Evolutionary conservation across 148 eudicot genomes (phyloP).

Genomic region (Oxyria digyna): DNA sequence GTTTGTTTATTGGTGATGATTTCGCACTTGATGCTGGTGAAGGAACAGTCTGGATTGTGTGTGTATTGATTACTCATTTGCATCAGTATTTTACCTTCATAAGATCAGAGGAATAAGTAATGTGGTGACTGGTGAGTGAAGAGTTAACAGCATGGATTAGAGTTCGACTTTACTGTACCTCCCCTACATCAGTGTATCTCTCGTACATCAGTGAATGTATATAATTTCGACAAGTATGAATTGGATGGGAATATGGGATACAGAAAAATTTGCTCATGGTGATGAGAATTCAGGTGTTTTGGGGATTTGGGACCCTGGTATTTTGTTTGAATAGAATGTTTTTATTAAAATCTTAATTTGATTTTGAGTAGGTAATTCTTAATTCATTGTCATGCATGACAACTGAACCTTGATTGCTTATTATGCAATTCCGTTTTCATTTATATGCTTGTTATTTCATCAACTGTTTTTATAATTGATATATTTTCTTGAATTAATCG

Average conservation of each 20-base stretch:
- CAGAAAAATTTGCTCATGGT: background rate
- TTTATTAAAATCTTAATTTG: no score
- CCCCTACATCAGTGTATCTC: background rate
- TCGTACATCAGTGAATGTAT: no score
- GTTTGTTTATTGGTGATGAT: background rate
- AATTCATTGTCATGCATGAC: background rate
- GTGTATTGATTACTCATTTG: background rate
- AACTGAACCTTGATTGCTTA: background rate
- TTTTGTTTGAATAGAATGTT: background rate
- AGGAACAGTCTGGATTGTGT: background rate
- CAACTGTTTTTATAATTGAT: background rate
- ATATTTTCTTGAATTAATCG: background rate
- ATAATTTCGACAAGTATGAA: background rate
- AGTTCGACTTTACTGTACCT: background rate
- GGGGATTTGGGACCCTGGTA: background rate
- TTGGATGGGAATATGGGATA: background rate
- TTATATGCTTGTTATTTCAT: background rate
- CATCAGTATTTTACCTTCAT: background rate
- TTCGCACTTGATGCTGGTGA: background rate
- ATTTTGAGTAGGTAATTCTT: slow-evolving; percentile 1
- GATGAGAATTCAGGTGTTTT: background rate
- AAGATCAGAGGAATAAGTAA: background rate
- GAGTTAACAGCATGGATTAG: background rate
- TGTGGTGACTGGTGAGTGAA: background rate
- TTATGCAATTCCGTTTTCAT: background rate